Base-by-base conservation (phyloP, 768 basidiomycete species). In the Naganishia vaughanmartiniae region DNA sequence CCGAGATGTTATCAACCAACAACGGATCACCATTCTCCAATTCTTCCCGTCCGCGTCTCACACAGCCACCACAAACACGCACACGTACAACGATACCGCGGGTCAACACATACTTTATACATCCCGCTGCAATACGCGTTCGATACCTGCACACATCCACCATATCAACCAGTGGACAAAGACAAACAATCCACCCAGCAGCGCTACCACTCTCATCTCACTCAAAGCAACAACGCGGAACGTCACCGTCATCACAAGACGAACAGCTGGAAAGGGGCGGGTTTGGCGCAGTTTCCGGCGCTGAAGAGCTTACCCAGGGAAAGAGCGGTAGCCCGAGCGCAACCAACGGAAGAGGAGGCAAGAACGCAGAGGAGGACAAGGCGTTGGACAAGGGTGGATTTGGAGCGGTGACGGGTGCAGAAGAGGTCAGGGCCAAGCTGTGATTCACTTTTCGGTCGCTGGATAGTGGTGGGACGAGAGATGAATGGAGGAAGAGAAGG, bases 121-220 rank as follows among this genome's bases (percentile, higher is more conserved):
- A 68, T 31, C 67, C 67, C 34, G 67, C 67, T 19, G 54, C 67
- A 14, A 68, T 68, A 54, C 42, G 21, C 48, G n/a, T 51, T 9
- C 42, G 42, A 11, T 9, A 7, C n/a, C 24, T n/a, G 1, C 14
- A 26, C 21, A 51, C 48, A 4, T 46, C 46, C 46, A 5, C 15
- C 46, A 10, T 15, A 4, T 46, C 46, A 10, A 15, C 9, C 46
- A 46, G 15, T 5, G 15, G 15, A 46, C 46, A 46, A 21, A 15
- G 7, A 21, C 48, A 26, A 26, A 26, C n/a, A 12, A 51, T 51
- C 48, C 48, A 51, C 48, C 48, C 48, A 21, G 48, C 48, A 21
- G 48, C 48, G 14, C n/a, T 51, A 21, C 48, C 48, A n/a, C 6
- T 51, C 14, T n/a, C n/a, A n/a, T n/a, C n/a, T n/a, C n/a, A n/a